Conservation (phyloP, 306 rosid species). For the Vigna angularis region DNA sequence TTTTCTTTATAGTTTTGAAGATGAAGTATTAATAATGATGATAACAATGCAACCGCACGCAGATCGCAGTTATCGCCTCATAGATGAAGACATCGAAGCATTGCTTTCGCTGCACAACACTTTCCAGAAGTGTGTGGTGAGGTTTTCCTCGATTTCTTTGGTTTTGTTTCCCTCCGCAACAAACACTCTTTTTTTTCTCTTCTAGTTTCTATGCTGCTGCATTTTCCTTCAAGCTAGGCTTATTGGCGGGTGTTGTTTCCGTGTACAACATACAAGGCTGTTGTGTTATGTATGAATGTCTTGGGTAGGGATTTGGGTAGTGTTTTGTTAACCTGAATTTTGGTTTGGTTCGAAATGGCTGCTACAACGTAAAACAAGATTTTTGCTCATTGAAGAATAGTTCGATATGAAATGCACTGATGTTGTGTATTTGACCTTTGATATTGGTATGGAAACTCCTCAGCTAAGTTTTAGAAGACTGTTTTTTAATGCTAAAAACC, state of each 20-base stretch:
- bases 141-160: constrained; percentile 33
- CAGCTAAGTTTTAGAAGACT: not conserved
- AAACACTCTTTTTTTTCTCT: not conserved
- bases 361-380: not conserved
- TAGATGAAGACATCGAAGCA: constrained; percentile 71
- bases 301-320: not conserved
- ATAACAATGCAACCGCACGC: not conserved
- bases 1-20: too few relatives aligned
- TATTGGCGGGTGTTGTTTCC: not conserved
- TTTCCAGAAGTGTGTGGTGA: constrained; percentile 93
- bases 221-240: not conserved
- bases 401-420: not conserved
- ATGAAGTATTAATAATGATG: too few relatives aligned
- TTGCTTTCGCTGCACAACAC: constrained; percentile 66
- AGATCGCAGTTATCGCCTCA: constrained; percentile 60
- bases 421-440: not conserved
- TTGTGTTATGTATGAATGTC: not conserved
- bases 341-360: not conserved
- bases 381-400: not conserved
- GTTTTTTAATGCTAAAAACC: not conserved
- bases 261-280: not conserved
- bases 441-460: not conserved
- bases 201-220: not conserved
- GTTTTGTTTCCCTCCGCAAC: not conserved
- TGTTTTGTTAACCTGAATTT: constrained; percentile 5